Conservation (phyloP, 768 basidiomycete genomes). For the Pleurotus giganteus region DNA sequence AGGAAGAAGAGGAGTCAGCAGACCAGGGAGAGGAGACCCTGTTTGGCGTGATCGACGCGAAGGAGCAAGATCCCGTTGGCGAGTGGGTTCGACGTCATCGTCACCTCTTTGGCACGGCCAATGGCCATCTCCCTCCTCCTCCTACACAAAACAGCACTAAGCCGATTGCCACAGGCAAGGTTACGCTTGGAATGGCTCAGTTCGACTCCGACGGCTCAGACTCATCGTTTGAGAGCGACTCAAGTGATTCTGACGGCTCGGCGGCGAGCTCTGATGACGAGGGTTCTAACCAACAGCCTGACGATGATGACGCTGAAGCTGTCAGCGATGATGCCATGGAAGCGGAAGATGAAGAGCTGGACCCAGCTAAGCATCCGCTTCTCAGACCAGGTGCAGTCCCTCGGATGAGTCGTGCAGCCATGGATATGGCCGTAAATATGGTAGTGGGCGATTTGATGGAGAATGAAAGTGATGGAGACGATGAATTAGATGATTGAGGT, state of each 20-base stretch:
- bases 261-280: conserved; percentile 27
- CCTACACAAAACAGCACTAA: not conserved
- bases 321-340: conserved; percentile 24
- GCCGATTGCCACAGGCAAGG: conserved; percentile 26
- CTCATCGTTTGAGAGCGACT: conserved; percentile 36
- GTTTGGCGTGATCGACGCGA: conserved; percentile 71
- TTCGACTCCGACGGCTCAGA: conserved; percentile 45
- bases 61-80: conserved; percentile 62
- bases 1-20: conserved; percentile 37
- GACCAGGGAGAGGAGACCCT: conserved; percentile 57
- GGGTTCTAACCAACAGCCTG: conserved; percentile 20
- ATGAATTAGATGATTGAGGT: conserved; percentile 13
- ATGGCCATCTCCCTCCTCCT: not conserved
- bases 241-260: conserved; percentile 35
- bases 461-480: conserved; percentile 5
- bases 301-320: conserved; percentile 29
- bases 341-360: conserved; percentile 38
- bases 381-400: conserved; percentile 68
- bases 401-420: conserved; percentile 60
- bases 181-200: conserved; percentile 15
- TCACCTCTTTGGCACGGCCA: conserved; percentile 49
- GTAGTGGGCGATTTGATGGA: conserved; percentile 52
- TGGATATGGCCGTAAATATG: conserved; percentile 66
- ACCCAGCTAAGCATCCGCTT: conserved; percentile 58
- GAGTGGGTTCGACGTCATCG: conserved; percentile 63